Base-by-base conservation (phyloP, 1,284 basidiomycete genomes). In the Trichosporon coremiiforme region DNA sequence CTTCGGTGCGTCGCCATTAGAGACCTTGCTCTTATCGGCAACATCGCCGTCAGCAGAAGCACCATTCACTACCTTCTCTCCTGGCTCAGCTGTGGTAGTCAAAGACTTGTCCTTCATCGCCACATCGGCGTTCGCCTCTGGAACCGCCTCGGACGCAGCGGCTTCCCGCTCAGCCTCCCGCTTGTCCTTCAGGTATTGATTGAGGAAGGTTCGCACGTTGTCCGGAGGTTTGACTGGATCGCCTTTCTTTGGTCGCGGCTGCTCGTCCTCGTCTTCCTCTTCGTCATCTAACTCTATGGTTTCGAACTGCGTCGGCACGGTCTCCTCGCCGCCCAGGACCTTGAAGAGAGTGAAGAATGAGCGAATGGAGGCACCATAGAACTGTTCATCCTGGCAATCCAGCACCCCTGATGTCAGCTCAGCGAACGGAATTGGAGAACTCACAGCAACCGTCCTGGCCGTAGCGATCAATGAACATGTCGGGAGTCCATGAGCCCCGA, bases 321-420 rank as follows among this genome's bases (percentile, higher is more conserved):
- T 7, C 15, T 35, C 45, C 33, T 69, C 41, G 13, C 15, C 10
- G 12, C 57, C 55, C 68, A 90, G 89, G 70, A 88, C 85, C 41
- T 93, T 92, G 80, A 97, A 96, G 79, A 85, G 84, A 1, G 84
- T 83, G 78, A 98, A 97, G 83, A 98, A 98, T 63, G 90, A 87
- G 1, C 86, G 87, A 2, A 97, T 90, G 0, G 87, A 89, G 9
- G 88, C 86, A 15, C 86, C 84, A 74, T 87, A 87, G 75, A 88
- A 90, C 62, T 83, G 79, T 67, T 93, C 89, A 1, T 86, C 88
- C 82, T 93, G 89, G 77, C 92, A 95, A 77, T 95, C 91, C 20
- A 92, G 86, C 62, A 95, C 89, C 64, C 90, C 80, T 83, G 69
- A 2, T n/a, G 55, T 68, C 33, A 68, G 64, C 17, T 45, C 25